A percentile compares a stretch with the other conserved stretches of the same genome.
These are phyloP conservation scores for Blastocystis sp. DNA, from an alignment of 352 stramenopile genomes.

Conservation along the genomic window DNA sequence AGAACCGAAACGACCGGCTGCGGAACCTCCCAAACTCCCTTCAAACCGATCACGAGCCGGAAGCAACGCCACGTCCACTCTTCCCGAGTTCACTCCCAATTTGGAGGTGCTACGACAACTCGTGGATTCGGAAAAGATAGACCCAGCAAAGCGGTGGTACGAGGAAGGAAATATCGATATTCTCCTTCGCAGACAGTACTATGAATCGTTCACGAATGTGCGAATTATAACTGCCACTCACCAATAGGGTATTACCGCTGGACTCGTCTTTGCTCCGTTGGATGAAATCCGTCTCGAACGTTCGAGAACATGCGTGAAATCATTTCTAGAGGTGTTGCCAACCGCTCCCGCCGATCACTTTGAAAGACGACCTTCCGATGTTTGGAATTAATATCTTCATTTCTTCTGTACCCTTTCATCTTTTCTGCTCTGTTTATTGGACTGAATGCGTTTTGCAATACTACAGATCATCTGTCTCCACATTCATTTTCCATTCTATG, in stretches of 20 bases:
- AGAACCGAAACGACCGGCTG: not conserved
- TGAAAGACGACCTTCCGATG: slow-evolving; percentile 9
- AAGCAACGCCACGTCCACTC: not conserved
- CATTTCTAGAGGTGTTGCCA: slow-evolving; percentile 2
- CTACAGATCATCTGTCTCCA: too few species aligned
- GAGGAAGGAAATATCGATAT: not conserved
- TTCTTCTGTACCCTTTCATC: too few species aligned
- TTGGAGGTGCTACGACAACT: not conserved
- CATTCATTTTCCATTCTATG: too few species aligned
- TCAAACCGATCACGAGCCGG: not conserved
- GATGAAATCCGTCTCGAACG: not conserved
- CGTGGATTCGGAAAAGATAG: not conserved
- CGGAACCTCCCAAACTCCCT: not conserved
- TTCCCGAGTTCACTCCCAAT: not conserved
- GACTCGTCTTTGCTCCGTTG: not conserved
- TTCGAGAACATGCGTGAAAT: not conserved
- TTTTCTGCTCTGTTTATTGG: too few species aligned
- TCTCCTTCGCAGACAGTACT: not conserved
- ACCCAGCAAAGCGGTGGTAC: not conserved
- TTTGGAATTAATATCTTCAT: slow-evolving; percentile 11
- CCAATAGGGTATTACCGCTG: not conserved
- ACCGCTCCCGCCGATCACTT: not conserved
- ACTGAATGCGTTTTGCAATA: too few species aligned
- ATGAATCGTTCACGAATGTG: not conserved
- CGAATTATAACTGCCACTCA: not conserved